Evolutionary conservation across 192 early-diverging fungal genomes (phyloP), one percentile per base, ranked within the genome.

Genomic region (Entomortierella parvispora): DNA sequence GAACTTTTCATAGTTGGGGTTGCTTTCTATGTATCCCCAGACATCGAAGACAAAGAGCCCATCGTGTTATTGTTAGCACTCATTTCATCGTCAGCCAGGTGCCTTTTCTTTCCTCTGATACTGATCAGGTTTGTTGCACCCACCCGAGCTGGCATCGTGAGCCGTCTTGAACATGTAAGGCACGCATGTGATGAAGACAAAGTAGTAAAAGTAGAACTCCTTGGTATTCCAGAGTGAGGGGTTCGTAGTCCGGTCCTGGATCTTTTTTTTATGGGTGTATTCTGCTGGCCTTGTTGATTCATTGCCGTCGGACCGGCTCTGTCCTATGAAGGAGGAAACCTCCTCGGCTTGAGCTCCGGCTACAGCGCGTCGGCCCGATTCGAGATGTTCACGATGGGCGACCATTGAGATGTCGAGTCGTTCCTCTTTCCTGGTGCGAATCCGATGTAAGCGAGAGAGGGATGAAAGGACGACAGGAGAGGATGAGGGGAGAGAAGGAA

Each of bases 171-270:
- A 81, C 93, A 93, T 92, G 57, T 84, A 85, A 2, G 90, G 79
- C 11, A 95, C 69, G 1, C 81, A 80, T 2, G 84, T 64, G 22
- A 76, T 42, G 51, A 93, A 89, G 23, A 83, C 51, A 33, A 89
- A 42, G 64, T 92, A 93, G 74, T 95, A 93, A 25, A 87, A 34
- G 69, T 90, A 90, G 81, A 95, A 94, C 79, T 95, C 94, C 28
- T 62, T 42, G 4, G 90, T 93, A 17, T 83, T 68, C 81, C 89
- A 84, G 8, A 85, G 81, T 17, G 91, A 87, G 8, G 86, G 81
- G 29, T 78, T 68, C 2, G 87, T 75, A 32, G 57, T 77, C 61
- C 72, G 43, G 37, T 76, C 72, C 45, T 50, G 58, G 37, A 22
- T 20, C 22, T 32, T 40, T 18, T 58, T 76, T 22, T 57, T 43